Percentiles rank a stretch among this genome's conserved stretches.
phyloP scores from a whole-genome alignment of 179 eudicot genomes.

The Beta lomatogona region DNA sequence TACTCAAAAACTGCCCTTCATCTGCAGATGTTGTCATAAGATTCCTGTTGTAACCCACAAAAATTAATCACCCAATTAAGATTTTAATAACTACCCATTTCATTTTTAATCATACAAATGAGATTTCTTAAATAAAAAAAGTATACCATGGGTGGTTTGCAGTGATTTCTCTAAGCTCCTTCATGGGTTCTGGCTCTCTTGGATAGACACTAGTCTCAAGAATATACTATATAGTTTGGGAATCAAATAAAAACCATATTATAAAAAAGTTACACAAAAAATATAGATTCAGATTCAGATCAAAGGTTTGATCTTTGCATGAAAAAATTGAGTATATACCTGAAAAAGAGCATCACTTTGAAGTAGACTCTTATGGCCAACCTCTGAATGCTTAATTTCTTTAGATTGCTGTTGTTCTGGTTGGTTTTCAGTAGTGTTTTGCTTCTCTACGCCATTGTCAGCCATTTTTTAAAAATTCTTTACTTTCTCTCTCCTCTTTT shows the following conservation, averaged over 20 bases:
- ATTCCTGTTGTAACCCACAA: slow-evolving; percentile 45
- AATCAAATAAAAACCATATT: neutral
- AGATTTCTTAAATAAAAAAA: neutral
- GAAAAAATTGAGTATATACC: slow-evolving; percentile 34
- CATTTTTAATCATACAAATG: neutral
- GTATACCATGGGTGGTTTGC: slow-evolving; percentile 84
- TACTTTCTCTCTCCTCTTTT: no score
- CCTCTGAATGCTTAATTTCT: slow-evolving; percentile 57
- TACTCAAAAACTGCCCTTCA: slow-evolving; percentile 79
- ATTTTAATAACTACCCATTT: neutral
- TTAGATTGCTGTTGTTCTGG: slow-evolving; percentile 27
- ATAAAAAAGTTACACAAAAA: neutral
- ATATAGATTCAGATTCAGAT: neutral
- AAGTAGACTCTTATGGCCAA: slow-evolving; percentile 92
- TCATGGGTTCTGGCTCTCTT: slow-evolving; percentile 83
- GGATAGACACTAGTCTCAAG: slow-evolving; percentile 95
- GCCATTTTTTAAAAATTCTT: slow-evolving; percentile 38
- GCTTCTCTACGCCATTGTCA: slow-evolving; percentile 32
- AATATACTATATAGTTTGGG: slow-evolving; percentile 50
- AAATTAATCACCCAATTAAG: neutral
- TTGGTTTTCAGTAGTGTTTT: slow-evolving; percentile 5
- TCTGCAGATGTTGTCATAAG: slow-evolving; percentile 85
- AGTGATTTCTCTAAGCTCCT: slow-evolving; percentile 82
- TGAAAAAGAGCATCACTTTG: slow-evolving; percentile 90
- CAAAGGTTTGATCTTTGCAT: neutral